Evolutionary conservation across 148 eudicot genomes (phyloP).

Genomic region (Linanthus parryae): DNA sequence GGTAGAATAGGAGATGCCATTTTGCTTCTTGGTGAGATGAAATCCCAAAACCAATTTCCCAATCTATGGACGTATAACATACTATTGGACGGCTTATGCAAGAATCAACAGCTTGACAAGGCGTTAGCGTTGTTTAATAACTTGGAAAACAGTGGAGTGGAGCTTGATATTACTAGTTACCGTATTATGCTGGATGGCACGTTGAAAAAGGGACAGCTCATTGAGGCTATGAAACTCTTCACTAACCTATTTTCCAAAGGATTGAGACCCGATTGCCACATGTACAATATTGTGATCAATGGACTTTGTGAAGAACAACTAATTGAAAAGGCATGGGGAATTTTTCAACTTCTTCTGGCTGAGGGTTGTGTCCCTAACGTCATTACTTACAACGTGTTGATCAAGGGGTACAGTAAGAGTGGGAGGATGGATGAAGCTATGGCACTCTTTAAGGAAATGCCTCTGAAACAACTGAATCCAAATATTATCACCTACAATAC

Average conservation of each 20-base stretch:
- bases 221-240: conserved; percentile 6
- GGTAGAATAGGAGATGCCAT: background rate
- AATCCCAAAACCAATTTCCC: background rate
- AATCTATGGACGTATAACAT: background rate
- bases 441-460: conserved; percentile 30
- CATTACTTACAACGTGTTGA: conserved; percentile 44
- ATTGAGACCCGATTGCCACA: conserved; percentile 8
- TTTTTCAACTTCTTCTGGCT: background rate
- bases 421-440: conserved; percentile 50
- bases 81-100: conserved; percentile 3
- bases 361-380: conserved; percentile 29
- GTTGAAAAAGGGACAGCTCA: background rate
- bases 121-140: background rate
- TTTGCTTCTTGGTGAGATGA: conserved; percentile 1
- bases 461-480: conserved; percentile 24
- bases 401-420: conserved; percentile 46
- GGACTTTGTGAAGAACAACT: conserved; percentile 4
- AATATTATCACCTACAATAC: conserved; percentile 50
- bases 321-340: background rate
- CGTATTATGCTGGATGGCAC: background rate
- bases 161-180: background rate
- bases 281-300: conserved; percentile 11
- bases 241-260: conserved; percentile 1
- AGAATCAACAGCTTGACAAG: background rate
- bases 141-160: background rate